A percentile compares a stretch with the other conserved stretches of the same genome.
Evolutionary conservation across 257 asterid genomes (phyloP).

Genomic region (Salvia rosmarinus): DNA sequence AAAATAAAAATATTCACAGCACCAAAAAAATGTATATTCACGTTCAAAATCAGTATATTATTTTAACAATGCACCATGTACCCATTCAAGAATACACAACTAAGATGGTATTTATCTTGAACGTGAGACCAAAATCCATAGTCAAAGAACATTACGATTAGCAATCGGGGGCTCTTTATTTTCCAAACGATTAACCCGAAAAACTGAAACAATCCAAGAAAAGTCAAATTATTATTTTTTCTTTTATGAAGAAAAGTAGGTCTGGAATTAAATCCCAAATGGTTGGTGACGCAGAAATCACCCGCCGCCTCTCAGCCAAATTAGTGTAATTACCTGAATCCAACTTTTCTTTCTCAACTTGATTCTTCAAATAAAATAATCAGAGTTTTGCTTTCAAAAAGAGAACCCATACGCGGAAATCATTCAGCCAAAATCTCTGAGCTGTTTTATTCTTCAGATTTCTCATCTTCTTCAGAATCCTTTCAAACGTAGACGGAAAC

Average conservation of each 20-base stretch:
- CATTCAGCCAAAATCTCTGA: slow-evolving; percentile 3
- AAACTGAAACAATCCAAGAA: not conserved
- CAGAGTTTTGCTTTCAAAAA: not conserved
- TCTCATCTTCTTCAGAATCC: not conserved
- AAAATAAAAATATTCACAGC: too few relatives aligned
- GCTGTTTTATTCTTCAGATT: not conserved
- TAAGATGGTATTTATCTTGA: too few relatives aligned
- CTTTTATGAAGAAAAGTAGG: slow-evolving; percentile 23
- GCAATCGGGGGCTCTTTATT: not conserved
- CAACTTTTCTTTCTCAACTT: slow-evolving; percentile 17
- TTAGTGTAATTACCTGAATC: not conserved
- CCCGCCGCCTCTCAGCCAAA: slow-evolving; percentile 20
- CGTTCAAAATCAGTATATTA: too few relatives aligned
- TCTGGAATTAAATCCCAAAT: not conserved
- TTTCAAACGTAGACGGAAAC: not conserved
- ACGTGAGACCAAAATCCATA: not conserved
- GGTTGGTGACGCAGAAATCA: slow-evolving; percentile 29
- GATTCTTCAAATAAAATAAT: slow-evolving; percentile 26
- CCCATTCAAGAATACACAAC: not conserved
- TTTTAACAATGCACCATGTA: too few relatives aligned
- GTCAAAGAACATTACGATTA: not conserved
- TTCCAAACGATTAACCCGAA: not conserved
- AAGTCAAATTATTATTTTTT: not conserved
- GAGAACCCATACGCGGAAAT: not conserved
- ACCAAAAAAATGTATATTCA: too few relatives aligned